Percentiles rank a stretch among this genome's conserved stretches.
These are phyloP conservation scores for Shiraia sp. DNA, from an alignment of 2,329 filamentous ascomycete genomes.

Conservation along the genomic window DNA sequence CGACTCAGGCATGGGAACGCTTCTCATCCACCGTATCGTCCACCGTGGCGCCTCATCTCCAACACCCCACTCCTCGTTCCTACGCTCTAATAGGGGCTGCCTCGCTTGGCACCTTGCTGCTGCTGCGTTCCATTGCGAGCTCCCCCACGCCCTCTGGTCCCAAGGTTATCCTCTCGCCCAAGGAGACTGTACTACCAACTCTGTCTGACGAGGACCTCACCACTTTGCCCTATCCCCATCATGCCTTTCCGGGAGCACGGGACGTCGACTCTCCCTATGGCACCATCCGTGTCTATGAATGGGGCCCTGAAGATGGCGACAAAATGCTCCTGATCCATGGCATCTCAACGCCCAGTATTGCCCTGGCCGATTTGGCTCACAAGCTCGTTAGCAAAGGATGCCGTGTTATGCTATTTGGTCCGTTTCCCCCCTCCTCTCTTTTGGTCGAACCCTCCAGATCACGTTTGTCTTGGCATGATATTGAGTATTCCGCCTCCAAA, in stretches of 20 bases:
- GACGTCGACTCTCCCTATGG: conserved; percentile 74
- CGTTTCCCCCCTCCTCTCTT: conserved; percentile 28
- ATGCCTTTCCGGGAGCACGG: conserved; percentile 69
- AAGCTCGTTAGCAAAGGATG: conserved; percentile 68
- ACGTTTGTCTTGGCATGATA: background rate
- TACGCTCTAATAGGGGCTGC: conserved; percentile 27
- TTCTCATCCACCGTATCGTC: conserved; percentile 3
- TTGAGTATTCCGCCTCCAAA: background rate
- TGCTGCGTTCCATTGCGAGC: conserved; percentile 24
- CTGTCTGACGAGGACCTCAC: conserved; percentile 30
- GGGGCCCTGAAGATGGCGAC: conserved; percentile 71
- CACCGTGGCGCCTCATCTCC: conserved; percentile 2
- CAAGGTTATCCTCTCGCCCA: conserved; percentile 32
- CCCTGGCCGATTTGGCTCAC: conserved; percentile 68
- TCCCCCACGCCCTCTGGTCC: conserved; percentile 18
- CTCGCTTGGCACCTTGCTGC: conserved; percentile 30
- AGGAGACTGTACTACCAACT: conserved; percentile 25
- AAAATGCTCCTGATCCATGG: conserved; percentile 79
- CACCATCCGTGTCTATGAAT: conserved; percentile 75
- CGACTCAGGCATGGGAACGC: too few species aligned
- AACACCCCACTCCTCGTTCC: conserved; percentile 6
- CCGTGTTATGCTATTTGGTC: conserved; percentile 77
- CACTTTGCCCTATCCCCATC: conserved; percentile 64
- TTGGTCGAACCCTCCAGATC: background rate
- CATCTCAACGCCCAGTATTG: conserved; percentile 76